These are phyloP conservation scores for Adansonia rubrostipa DNA, from an alignment of 441 rosid species.

Conservation along the genomic window DNA sequence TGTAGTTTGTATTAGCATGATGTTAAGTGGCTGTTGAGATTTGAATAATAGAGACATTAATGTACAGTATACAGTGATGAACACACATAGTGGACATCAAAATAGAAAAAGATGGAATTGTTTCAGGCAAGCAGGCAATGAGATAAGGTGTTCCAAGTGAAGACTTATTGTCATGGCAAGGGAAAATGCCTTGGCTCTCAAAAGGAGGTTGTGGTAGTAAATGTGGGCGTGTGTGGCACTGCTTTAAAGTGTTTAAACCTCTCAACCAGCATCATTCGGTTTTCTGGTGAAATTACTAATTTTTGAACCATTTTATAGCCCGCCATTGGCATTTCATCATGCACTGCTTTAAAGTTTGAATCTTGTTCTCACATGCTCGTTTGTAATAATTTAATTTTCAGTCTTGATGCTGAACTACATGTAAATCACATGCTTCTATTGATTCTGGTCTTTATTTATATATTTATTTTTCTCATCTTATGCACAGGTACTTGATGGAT, in stretches of 20 bases:
- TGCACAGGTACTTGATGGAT: conserved; percentile 85
- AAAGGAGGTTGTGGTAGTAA: neutral
- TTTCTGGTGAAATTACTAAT: neutral
- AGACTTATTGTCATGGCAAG: neutral
- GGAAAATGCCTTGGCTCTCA: neutral
- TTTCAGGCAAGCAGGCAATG: neutral
- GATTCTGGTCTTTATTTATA: neutral
- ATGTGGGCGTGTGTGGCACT: neutral
- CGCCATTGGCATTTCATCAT: neutral
- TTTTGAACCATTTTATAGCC: neutral
- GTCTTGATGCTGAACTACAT: neutral
- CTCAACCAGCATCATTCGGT: neutral
- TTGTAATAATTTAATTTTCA: neutral
- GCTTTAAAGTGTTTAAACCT: neutral
- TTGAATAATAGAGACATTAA: neutral
- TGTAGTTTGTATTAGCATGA: neutral
- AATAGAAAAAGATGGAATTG: neutral
- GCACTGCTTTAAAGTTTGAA: neutral
- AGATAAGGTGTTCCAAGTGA: neutral
- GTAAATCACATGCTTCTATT: neutral
- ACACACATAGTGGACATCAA: neutral
- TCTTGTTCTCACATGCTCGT: neutral
- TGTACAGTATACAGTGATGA: neutral
- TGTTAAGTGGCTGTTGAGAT: neutral
- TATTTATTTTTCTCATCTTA: neutral